Conservation (phyloP, 2,329 filamentous ascomycete genomes). For the Pyricularia grisea region DNA sequence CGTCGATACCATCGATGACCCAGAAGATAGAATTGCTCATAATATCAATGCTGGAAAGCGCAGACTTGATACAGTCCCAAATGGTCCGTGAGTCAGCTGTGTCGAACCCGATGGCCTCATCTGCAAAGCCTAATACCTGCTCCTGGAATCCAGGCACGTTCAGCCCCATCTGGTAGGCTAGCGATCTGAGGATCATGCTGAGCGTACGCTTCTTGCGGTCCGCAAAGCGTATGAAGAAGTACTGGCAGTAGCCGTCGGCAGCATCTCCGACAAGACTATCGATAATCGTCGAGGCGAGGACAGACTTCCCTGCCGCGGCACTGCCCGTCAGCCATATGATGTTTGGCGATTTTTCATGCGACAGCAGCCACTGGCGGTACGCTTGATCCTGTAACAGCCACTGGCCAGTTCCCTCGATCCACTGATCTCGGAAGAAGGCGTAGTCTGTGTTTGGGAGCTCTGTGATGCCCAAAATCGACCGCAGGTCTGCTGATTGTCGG, state of each 20-base stretch:
- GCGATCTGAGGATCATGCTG: background rate
- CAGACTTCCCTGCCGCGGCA: constrained; percentile 5
- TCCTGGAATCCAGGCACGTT: background rate
- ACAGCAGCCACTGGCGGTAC: background rate
- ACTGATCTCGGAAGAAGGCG: background rate
- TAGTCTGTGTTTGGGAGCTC: constrained; percentile 3
- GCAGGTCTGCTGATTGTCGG: background rate
- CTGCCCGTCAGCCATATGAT: constrained; percentile 2
- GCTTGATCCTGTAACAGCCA: background rate
- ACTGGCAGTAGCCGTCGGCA: background rate
- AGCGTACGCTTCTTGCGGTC: background rate
- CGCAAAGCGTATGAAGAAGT: constrained; percentile 2
- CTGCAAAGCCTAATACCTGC: background rate
- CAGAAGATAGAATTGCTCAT: background rate
- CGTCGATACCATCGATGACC: constrained; percentile 6
- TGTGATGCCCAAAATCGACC: background rate
- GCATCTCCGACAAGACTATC: background rate
- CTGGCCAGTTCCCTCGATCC: constrained; percentile 1
- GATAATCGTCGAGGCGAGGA: constrained; percentile 2
- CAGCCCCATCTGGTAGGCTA: constrained; percentile 3
- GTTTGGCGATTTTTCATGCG: background rate
- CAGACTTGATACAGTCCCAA: constrained; percentile 1
- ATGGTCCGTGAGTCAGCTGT: background rate
- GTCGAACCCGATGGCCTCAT: background rate
- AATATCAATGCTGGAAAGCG: background rate